Evolutionary conservation across 345 rosid genomes (phyloP), one percentile per base, ranked within the genome.

Genomic region (Hirschfeldia incana): DNA sequence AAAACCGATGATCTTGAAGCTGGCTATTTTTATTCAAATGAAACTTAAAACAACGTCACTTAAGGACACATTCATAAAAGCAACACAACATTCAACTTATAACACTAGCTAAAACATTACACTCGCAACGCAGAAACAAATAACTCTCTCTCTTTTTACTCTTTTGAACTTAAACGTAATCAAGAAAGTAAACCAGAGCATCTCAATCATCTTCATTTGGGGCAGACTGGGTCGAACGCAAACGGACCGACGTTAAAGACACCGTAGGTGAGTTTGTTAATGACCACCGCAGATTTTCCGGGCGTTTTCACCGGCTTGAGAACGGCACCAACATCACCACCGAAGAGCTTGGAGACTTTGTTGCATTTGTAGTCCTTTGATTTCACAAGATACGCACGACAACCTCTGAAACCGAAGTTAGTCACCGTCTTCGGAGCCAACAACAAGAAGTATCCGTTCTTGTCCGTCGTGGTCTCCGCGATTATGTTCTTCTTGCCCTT

Each of bases 181-280:
- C 72, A 78, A 73, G 42, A 73, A 67, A 60, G 44, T 49, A 66
- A 66, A 73, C 27, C 44, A 33, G 26, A 39, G n/a, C 44, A 46
- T 42, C 36, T 46, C 21, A 51, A 55, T 72, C 62, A 9, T 80
- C 78, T 36, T 82, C 76, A 90, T 79, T 62, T 84, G 1, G 73
- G 83, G 77, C 99, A 95, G 34, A 77, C 77, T 61, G 98, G 92
- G 65, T 89, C 90, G 55, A 89, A 95, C 15, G 96, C 98, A 32
- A 93, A 86, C 3, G 98, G 98, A 1, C 98, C 98, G 37, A 87
- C 96, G 9, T 78, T 71, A 86, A 67, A 93, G 69, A 95, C 83
- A 29, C 78, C 83, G 44, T 72, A 90, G 0, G 83, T 81, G 6
- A 62, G 75, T 26, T 88, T 90, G 32, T 81, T 67, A 4, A 76